These are phyloP conservation scores for Scheffersomyces lignosus DNA, from an alignment of 805 yeast species.

Conservation along the genomic window DNA sequence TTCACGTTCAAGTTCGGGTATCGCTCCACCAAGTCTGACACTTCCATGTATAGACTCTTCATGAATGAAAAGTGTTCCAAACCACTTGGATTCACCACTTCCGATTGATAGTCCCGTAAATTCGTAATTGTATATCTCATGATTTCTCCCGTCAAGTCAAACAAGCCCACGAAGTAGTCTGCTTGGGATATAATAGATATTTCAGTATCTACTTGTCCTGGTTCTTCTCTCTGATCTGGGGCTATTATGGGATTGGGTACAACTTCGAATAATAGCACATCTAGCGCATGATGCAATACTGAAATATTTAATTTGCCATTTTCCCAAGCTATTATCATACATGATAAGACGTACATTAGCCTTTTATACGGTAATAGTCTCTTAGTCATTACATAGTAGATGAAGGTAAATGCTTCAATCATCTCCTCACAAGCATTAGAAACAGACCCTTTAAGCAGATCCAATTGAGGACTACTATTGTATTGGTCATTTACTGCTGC, in stretches of 20 bases:
- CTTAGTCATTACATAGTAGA: constrained; percentile 13
- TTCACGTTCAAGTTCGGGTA: constrained; percentile 18
- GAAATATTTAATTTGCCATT: not conserved
- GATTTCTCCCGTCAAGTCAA: constrained; percentile 43
- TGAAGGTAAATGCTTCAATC: constrained; percentile 26
- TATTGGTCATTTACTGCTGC: constrained; percentile 4
- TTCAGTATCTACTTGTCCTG: not conserved
- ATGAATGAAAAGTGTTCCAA: constrained; percentile 15
- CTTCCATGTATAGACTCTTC: constrained; percentile 13
- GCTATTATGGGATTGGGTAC: too few relatives aligned
- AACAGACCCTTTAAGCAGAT: constrained; percentile 17
- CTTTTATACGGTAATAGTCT: constrained; percentile 12
- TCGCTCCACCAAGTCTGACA: constrained; percentile 9
- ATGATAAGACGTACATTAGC: constrained; percentile 4
- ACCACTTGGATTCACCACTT: constrained; percentile 9
- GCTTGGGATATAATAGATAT: constrained; percentile 13
- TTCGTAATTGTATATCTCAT: constrained; percentile 40
- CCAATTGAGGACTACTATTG: constrained; percentile 11
- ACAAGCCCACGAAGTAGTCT: constrained; percentile 41
- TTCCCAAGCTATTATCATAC: not conserved
- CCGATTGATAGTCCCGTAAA: constrained; percentile 11
- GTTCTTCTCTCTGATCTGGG: not conserved
- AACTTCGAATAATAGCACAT: not conserved
- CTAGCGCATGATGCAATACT: not conserved
- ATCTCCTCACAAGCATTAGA: constrained; percentile 26